These are phyloP conservation scores for Kazachstania bromeliacearum DNA, from an alignment of 805 yeast genomes.

Conservation along the genomic window DNA sequence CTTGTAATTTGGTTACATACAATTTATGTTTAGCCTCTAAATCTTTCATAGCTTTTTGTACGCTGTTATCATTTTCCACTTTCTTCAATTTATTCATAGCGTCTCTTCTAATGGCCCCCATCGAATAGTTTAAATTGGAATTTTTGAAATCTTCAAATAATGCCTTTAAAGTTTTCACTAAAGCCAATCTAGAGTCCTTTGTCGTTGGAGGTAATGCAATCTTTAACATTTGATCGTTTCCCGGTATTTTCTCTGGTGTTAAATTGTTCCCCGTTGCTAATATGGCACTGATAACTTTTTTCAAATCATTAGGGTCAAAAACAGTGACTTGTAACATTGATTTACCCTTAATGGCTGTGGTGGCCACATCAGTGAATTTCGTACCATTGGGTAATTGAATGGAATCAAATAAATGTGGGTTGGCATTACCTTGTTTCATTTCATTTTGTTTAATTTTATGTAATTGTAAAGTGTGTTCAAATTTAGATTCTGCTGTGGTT, in stretches of 20 bases:
- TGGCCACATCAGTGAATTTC: slow-evolving; percentile 57
- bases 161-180: slow-evolving; percentile 53
- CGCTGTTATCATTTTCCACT: slow-evolving; percentile 42
- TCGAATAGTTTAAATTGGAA: slow-evolving; percentile 38
- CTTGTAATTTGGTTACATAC: slow-evolving; percentile 48
- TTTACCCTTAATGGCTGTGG: slow-evolving; percentile 57
- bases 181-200: slow-evolving; percentile 49
- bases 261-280: slow-evolving; percentile 59
- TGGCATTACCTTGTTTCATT: slow-evolving; percentile 59
- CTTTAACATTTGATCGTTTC: slow-evolving; percentile 62
- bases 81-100: slow-evolving; percentile 47
- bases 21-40: slow-evolving; percentile 64
- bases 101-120: slow-evolving; percentile 49
- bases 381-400: slow-evolving; percentile 41
- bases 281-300: slow-evolving; percentile 61
- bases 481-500: slow-evolving; percentile 18
- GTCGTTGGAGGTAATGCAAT: slow-evolving; percentile 71
- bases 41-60: slow-evolving; percentile 45
- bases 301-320: slow-evolving; percentile 70
- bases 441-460: slow-evolving; percentile 52
- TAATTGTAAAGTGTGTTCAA: slow-evolving; percentile 39
- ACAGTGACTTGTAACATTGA: slow-evolving; percentile 68
- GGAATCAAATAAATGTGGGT: slow-evolving; percentile 55
- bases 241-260: slow-evolving; percentile 70
- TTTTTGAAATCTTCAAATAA: slow-evolving; percentile 54